A percentile compares a stretch with the other conserved stretches of the same genome.
phyloP scores from a whole-genome alignment of 1,284 basidiomycete genomes.

The Ceratobasidium sp. region DNA sequence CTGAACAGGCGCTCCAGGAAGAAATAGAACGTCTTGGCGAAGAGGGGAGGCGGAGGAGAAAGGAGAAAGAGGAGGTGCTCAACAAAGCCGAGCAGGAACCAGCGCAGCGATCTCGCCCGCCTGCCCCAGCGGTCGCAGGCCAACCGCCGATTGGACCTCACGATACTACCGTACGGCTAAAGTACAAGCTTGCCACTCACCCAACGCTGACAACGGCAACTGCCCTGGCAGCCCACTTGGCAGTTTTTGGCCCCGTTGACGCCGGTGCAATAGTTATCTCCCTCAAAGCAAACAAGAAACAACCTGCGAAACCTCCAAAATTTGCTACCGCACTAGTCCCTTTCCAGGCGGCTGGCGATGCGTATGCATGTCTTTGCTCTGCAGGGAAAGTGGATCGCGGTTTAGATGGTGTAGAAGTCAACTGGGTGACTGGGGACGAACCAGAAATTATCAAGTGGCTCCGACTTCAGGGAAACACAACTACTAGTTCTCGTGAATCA shows the following conservation, averaged over 20 bases:
- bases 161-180: constrained; percentile 75
- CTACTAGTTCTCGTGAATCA: constrained; percentile 4
- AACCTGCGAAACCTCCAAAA: constrained; percentile 61
- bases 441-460: constrained; percentile 77
- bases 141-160: constrained; percentile 57
- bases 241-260: constrained; percentile 67
- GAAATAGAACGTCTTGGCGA: constrained; percentile 80
- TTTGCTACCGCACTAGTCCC: constrained; percentile 71
- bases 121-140: constrained; percentile 18
- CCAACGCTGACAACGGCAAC: constrained; percentile 61
- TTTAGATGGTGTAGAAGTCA: constrained; percentile 63
- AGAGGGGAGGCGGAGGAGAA: constrained; percentile 62
- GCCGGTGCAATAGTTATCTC: constrained; percentile 67
- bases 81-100: constrained; percentile 54
- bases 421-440: constrained; percentile 70
- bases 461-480: constrained; percentile 51
- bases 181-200: constrained; percentile 63
- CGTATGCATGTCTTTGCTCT: constrained; percentile 71
- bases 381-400: constrained; percentile 60
- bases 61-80: constrained; percentile 54
- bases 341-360: constrained; percentile 72
- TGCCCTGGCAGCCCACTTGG: constrained; percentile 60
- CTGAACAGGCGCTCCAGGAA: constrained; percentile 52
- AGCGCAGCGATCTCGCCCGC: constrained; percentile 45
- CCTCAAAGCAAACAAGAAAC: constrained; percentile 61